These are phyloP conservation scores for Hibiscus trionum DNA, from an alignment of 345 rosid genomes.

Conservation along the genomic window DNA sequence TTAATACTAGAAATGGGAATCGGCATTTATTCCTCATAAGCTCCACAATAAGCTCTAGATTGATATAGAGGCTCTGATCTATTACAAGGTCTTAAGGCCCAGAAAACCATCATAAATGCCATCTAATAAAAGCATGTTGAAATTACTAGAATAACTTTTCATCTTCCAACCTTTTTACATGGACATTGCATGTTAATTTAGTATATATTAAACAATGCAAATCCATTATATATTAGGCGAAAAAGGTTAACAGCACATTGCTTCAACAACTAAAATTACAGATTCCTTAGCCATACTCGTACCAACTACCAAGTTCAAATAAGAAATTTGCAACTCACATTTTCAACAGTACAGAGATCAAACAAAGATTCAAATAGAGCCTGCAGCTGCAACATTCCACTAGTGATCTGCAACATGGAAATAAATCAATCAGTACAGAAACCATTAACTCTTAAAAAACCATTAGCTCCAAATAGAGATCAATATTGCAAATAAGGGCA, in stretches of 20 bases:
- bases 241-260: neutral
- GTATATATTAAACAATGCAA: neutral
- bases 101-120: neutral
- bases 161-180: neutral
- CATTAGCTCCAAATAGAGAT: neutral
- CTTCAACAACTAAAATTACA: neutral
- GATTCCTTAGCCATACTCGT: neutral
- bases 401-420: constrained; percentile 42
- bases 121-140: neutral
- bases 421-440: constrained; percentile 5
- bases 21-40: neutral
- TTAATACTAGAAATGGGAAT: neutral
- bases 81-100: neutral
- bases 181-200: neutral
- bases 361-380: constrained; percentile 58
- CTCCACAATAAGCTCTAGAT: neutral
- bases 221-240: neutral
- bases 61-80: neutral
- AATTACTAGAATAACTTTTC: neutral
- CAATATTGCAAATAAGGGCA: neutral
- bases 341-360: constrained; percentile 50
- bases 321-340: constrained; percentile 39
- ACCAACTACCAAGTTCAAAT: neutral
- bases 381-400: constrained; percentile 52
- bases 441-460: neutral